Evolutionary conservation across 345 rosid genomes (phyloP).

Genomic region (Passiflora organensis): DNA sequence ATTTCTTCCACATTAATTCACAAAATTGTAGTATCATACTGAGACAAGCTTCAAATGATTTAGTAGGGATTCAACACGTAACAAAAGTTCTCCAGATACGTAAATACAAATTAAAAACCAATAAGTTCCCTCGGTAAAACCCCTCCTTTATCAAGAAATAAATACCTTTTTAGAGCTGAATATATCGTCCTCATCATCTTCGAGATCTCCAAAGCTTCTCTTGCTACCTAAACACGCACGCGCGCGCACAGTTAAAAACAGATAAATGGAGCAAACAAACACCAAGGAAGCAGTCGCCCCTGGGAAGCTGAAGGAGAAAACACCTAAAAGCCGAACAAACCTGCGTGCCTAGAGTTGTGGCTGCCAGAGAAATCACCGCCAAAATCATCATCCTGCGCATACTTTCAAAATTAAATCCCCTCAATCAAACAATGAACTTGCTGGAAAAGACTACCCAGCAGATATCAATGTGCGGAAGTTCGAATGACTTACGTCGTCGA

Average conservation of each 20-base stretch:
- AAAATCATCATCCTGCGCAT: slow-evolving; percentile 76
- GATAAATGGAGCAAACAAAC: background rate
- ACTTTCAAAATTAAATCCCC: background rate
- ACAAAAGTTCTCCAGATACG: too few species aligned
- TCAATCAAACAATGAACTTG: background rate
- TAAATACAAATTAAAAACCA: too few species aligned
- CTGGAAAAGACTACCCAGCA: slow-evolving; percentile 5
- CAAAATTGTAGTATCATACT: too few species aligned
- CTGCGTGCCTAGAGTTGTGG: slow-evolving; percentile 46
- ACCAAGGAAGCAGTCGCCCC: background rate
- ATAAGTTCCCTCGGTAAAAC: too few species aligned
- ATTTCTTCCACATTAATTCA: too few species aligned
- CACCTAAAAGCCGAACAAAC: slow-evolving; percentile 18
- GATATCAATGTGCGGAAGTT: background rate
- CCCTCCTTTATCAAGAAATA: background rate
- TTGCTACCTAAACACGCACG: slow-evolving; percentile 39
- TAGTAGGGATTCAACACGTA: too few species aligned
- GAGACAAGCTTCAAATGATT: too few species aligned
- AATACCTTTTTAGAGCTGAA: slow-evolving; percentile 75
- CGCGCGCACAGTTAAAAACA: too few species aligned
- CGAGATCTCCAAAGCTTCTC: slow-evolving; percentile 79
- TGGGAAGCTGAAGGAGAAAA: too few species aligned
- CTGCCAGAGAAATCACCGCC: slow-evolving; percentile 67
- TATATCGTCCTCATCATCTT: slow-evolving; percentile 87
- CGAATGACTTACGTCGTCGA: slow-evolving; percentile 44